phyloP scores from a whole-genome alignment of 208 protist species.

The Novymonas esmeraldas region DNA sequence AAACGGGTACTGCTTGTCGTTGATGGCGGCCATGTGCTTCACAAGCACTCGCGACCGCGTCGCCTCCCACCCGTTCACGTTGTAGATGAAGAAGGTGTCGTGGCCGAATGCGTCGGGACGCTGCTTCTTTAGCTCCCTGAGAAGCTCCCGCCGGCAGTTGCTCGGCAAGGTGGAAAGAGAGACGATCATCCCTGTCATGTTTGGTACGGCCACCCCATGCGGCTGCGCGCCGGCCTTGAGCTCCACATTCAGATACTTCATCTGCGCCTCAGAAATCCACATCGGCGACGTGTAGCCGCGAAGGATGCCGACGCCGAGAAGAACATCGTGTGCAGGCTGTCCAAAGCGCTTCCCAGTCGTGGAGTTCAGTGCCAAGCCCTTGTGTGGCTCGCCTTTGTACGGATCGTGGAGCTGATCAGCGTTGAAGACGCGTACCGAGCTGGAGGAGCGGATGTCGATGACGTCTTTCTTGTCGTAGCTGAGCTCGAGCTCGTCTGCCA shows the following conservation, averaged over 20 bases:
- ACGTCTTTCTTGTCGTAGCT: slow-evolving; percentile 53
- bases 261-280: slow-evolving; percentile 81
- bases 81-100: slow-evolving; percentile 83
- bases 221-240: slow-evolving; percentile 33
- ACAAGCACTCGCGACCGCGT: slow-evolving; percentile 79
- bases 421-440: slow-evolving; percentile 84
- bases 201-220: slow-evolving; percentile 63
- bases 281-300: slow-evolving; percentile 89
- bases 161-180: slow-evolving; percentile 65
- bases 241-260: slow-evolving; percentile 85
- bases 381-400: slow-evolving; percentile 86
- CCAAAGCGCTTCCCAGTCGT: slow-evolving; percentile 86
- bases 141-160: slow-evolving; percentile 37
- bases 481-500: slow-evolving; percentile 58
- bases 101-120: slow-evolving; percentile 72
- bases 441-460: slow-evolving; percentile 75
- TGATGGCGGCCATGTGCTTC: slow-evolving; percentile 82
- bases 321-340: slow-evolving; percentile 88
- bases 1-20: slow-evolving; percentile 74
- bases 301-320: slow-evolving; percentile 83
- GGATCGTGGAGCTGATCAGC: slow-evolving; percentile 86
- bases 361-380: slow-evolving; percentile 78
- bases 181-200: slow-evolving; percentile 86
- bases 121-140: slow-evolving; percentile 56
- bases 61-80: slow-evolving; percentile 89